A percentile compares a stretch with the other conserved stretches of the same genome.
Conservation (phyloP, 1,139 yeast species). For the Zygosaccharomyces pseudobailii region DNA sequence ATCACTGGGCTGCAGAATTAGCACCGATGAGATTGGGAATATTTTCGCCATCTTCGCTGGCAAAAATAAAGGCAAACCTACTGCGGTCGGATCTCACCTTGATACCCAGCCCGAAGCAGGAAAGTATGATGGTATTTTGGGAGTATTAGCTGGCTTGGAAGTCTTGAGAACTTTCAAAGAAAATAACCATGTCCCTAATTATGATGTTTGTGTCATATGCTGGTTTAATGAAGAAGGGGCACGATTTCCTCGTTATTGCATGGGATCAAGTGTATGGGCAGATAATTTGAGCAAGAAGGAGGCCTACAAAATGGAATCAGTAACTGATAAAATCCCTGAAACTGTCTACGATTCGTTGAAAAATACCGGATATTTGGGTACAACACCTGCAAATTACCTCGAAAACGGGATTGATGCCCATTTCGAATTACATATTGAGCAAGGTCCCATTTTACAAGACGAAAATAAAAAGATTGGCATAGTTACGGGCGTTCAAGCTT, state of each 20-base stretch:
- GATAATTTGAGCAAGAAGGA: slow-evolving; percentile 45
- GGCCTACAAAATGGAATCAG: slow-evolving; percentile 47
- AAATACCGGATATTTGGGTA: slow-evolving; percentile 59
- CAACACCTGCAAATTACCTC: slow-evolving; percentile 40
- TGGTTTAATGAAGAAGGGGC: slow-evolving; percentile 85
- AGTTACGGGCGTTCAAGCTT: slow-evolving; percentile 63
- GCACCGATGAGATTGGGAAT: slow-evolving; percentile 59
- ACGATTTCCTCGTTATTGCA: slow-evolving; percentile 60
- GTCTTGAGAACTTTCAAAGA: slow-evolving; percentile 61
- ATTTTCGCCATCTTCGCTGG: slow-evolving; percentile 65
- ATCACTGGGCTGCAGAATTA: slow-evolving; percentile 50
- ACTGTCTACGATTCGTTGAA: slow-evolving; percentile 51
- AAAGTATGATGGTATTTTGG: slow-evolving; percentile 66
- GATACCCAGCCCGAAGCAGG: slow-evolving; percentile 84
- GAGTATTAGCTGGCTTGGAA: slow-evolving; percentile 65
- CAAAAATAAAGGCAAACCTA: slow-evolving; percentile 37
- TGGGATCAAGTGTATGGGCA: slow-evolving; percentile 67
- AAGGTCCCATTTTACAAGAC: slow-evolving; percentile 63
- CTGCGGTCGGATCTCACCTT: slow-evolving; percentile 67
- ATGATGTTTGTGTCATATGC: slow-evolving; percentile 58
- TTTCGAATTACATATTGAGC: slow-evolving; percentile 69
- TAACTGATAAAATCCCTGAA: slow-evolving; percentile 46
- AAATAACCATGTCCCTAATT: slow-evolving; percentile 52
- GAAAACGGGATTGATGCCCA: slow-evolving; percentile 57
- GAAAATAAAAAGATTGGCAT: slow-evolving; percentile 53